Evolutionary conservation across 495 filamentous ascomycete species (phyloP).

Genomic region (Evernia prunastri): DNA sequence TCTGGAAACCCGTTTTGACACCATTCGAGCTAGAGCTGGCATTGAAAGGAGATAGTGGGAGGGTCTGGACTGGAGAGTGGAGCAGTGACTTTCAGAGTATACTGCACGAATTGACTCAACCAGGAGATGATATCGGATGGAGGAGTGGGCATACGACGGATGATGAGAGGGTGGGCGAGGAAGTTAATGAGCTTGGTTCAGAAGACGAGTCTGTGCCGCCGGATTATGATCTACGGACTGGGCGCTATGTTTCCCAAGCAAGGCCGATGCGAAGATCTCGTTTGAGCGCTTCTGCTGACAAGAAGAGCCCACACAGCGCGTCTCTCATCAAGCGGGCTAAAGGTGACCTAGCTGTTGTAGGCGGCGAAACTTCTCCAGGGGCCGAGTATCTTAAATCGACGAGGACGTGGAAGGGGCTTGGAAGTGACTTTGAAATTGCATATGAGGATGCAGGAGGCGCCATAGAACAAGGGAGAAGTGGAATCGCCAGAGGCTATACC

Average conservation of each 20-base stretch:
- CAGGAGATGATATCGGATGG: slow-evolving; percentile 13
- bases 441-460: slow-evolving; percentile 58
- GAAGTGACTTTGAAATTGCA: slow-evolving; percentile 70
- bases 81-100: slow-evolving; percentile 64
- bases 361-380: slow-evolving; percentile 78
- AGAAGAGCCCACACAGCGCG: slow-evolving; percentile 29
- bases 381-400: slow-evolving; percentile 79
- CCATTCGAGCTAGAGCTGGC: slow-evolving; percentile 82
- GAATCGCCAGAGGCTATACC: slow-evolving; percentile 84
- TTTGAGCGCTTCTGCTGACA: slow-evolving; percentile 33
- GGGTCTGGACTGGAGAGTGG: slow-evolving; percentile 74
- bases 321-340: slow-evolving; percentile 56
- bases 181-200: slow-evolving; percentile 41
- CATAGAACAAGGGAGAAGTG: slow-evolving; percentile 79
- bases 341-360: slow-evolving; percentile 66
- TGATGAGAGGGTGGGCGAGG: slow-evolving; percentile 25
- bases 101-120: slow-evolving; percentile 29
- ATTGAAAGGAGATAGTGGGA: slow-evolving; percentile 58
- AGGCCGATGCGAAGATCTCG: slow-evolving; percentile 61
- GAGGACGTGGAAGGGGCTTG: slow-evolving; percentile 86
- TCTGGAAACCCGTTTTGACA: slow-evolving; percentile 81
- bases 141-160: slow-evolving; percentile 19
- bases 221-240: slow-evolving; percentile 87
- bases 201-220: slow-evolving; percentile 69
- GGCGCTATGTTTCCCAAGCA: slow-evolving; percentile 73